Base-by-base conservation (phyloP, 192 early-diverging fungal species). In the Coemansia sp. region DNA sequence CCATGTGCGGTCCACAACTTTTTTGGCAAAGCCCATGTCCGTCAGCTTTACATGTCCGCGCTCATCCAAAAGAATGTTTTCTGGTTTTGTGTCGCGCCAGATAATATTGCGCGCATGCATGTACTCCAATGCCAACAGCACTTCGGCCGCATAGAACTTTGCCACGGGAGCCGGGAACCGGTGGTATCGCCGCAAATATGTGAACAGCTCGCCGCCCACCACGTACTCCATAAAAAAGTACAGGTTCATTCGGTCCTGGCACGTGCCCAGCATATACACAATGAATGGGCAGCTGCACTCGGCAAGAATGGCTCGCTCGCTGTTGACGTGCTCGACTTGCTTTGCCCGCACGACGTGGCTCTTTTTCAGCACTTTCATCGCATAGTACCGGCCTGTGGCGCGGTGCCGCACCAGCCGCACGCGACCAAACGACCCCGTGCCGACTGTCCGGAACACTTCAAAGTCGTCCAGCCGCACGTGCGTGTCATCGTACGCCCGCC, bases 291-390 rank as follows among this genome's bases (percentile, higher is more conserved):
- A 91, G 64, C 87, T 84, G 53, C 95, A 87, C 59, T 85, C 80
- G 64, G 93, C 94, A 17, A 98, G 82, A 66, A 98, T 96, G 57
- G 86, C 84, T 68, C 94, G 94, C 82, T 98, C 96, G 82, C 96
- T 98, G 65, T 96, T 91, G 28, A 94, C 97, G 68, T 98, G 95
- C 83, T 98, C 95, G 10, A 98, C 94, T 72, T 98, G 96, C 74
- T 94, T 93, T 71, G 94, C 84, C 55, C 91, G 89, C 46, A 98
- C 93, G 6, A 98, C 93, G 60, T 98, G 93, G 36, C 86, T 74
- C 76, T 98, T 98, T 59, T 89, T 90, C 47, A 98, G 83, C 4
- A 95, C 95, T 74, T 98, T 98, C 88, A 97, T 98, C 4, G 96
- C 95, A 72, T 94, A 96, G 84, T 89, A 95, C 61, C 89, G 86